Evolutionary conservation across 164 flowering plant species (phyloP), one percentile per base, ranked within the genome.

Genomic region (Stephania yunnanensis): DNA sequence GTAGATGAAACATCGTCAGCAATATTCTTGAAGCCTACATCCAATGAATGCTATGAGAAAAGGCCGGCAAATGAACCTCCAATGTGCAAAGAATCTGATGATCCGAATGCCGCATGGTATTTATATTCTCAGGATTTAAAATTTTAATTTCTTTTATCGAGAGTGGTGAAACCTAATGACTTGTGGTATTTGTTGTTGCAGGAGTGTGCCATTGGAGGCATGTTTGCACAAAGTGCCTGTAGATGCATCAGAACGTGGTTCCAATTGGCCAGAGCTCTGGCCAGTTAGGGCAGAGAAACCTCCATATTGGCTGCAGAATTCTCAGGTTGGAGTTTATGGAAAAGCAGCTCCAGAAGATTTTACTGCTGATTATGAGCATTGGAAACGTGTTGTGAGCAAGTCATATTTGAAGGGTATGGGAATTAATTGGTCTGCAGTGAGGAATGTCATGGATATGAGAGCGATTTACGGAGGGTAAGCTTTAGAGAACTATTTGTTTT

Each of bases 381-480:
- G 99, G 99, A 94, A 89, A 80, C 88, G 87, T 69, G 98, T 96
- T 1, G 92, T 96, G 50, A 82, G 77, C 82, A 88, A 88, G 69
- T 89, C 95, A 1, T 96, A 96, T 78, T 79, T 91, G 8, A 84
- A 78, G 53, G 98, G 94, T 10, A 68, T 94, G 79, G 97, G 97
- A 44, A 89, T 96, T 63, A 83, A 81, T 82, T 96, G 98, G 99
- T 83, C 92, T 63, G 72, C 74, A 12, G 94, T 94, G 53, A 86
- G 99, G 72, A 96, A 94, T 85, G 96, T 91, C 75, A 94, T 96
- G 98, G 99, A 96, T 87, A 96, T 96, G 99, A 87, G 94, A 86
- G 72, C 99, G 72, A 82, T 92, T 68, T 96, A 96, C 82, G 99
- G 99, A 88, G 98, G 99, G 98, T 96, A 89, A 90, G 92, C 58